These are phyloP conservation scores for Lyophyllum shimeji DNA, from an alignment of 768 basidiomycete species.

Conservation along the genomic window DNA sequence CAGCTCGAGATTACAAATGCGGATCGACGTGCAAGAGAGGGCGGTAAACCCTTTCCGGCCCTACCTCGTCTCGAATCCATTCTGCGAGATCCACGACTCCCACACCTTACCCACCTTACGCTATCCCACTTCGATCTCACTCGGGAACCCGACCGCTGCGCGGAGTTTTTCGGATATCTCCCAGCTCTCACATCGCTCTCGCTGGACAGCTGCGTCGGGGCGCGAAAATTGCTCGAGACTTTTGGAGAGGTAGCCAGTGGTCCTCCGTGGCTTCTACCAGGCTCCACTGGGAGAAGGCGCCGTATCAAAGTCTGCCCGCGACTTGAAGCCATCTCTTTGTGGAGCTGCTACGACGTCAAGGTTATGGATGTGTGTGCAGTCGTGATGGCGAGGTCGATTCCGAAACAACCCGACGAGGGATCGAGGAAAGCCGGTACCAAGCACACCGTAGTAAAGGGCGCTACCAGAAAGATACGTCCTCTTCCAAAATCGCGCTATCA, in stretches of 20 bases:
- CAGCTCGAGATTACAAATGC: slow-evolving; percentile 44
- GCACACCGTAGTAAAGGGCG: slow-evolving; percentile 14
- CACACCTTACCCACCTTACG: slow-evolving; percentile 48
- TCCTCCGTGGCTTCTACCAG: slow-evolving; percentile 7
- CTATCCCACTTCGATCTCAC: slow-evolving; percentile 46
- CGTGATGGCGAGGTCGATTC: slow-evolving; percentile 38
- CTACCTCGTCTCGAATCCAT: slow-evolving; percentile 51
- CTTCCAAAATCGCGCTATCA: slow-evolving; percentile 30
- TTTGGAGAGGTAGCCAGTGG: slow-evolving; percentile 37
- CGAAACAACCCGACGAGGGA: slow-evolving; percentile 25
- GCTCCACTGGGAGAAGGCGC: slow-evolving; percentile 18
- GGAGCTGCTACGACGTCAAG: slow-evolving; percentile 47
- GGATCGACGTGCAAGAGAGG: slow-evolving; percentile 23
- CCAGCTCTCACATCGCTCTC: slow-evolving; percentile 47
- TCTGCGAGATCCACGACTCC: slow-evolving; percentile 57
- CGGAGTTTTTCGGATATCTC: slow-evolving; percentile 50
- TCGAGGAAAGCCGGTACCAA: slow-evolving; percentile 11
- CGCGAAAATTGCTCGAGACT: slow-evolving; percentile 37
- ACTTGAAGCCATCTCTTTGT: slow-evolving; percentile 50
- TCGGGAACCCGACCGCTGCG: slow-evolving; percentile 32
- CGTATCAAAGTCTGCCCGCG: slow-evolving; percentile 50
- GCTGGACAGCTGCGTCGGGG: slow-evolving; percentile 45
- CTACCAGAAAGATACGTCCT: slow-evolving; percentile 34
- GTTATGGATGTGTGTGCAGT: slow-evolving; percentile 34
- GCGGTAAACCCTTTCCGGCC: slow-evolving; percentile 22